A percentile compares a stretch with the other conserved stretches of the same genome.
phyloP scores from a whole-genome alignment of 805 yeast species.

The Candida verbasci region DNA sequence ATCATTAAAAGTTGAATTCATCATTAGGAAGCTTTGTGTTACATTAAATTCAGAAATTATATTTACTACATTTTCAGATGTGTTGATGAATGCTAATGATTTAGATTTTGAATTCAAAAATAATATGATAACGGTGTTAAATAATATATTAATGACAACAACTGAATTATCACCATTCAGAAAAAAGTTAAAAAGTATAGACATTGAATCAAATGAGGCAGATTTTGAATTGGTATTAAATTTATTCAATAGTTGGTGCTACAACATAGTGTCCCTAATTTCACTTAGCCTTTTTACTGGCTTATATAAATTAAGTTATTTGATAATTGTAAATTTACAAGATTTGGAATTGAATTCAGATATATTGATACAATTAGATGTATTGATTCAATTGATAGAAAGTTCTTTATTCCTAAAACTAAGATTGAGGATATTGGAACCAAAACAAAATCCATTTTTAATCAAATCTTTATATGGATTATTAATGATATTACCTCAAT shows the following conservation, averaged over 20 bases:
- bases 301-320: slow-evolving; percentile 81
- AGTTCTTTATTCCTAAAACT: slow-evolving; percentile 88
- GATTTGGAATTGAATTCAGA: slow-evolving; percentile 78
- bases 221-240: slow-evolving; percentile 70
- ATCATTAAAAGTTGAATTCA: slow-evolving; percentile 52
- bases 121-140: slow-evolving; percentile 80
- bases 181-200: slow-evolving; percentile 55
- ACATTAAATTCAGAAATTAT: slow-evolving; percentile 79
- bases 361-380: slow-evolving; percentile 80
- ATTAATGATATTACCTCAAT: slow-evolving; percentile 90
- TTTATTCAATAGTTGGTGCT: slow-evolving; percentile 87
- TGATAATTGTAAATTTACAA: slow-evolving; percentile 75
- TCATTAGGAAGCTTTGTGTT: slow-evolving; percentile 77
- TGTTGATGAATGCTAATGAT: slow-evolving; percentile 33
- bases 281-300: slow-evolving; percentile 83
- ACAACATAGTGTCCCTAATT: slow-evolving; percentile 82
- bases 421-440: slow-evolving; percentile 84
- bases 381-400: slow-evolving; percentile 84
- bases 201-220: slow-evolving; percentile 40
- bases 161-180: slow-evolving; percentile 74
- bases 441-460: slow-evolving; percentile 72
- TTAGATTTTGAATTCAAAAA: slow-evolving; percentile 65
- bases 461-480: slow-evolving; percentile 89
- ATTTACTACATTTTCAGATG: slow-evolving; percentile 74
- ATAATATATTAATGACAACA: slow-evolving; percentile 80